Base-by-base conservation (phyloP, 345 rosid genomes). In the Mangifera indica region DNA sequence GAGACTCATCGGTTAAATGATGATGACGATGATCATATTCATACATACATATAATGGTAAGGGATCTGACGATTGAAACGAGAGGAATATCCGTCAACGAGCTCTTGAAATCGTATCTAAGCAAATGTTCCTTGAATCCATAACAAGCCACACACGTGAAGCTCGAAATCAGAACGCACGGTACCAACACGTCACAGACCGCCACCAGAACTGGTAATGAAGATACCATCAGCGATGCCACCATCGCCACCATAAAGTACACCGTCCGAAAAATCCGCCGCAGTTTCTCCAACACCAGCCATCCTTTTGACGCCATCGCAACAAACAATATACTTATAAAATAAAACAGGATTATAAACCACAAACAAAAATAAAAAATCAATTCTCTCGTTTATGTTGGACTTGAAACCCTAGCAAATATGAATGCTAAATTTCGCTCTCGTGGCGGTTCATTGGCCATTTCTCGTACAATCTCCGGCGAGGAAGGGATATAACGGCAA, bases 191-290 rank as follows among this genome's bases (percentile, higher is more conserved):
- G 66, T 93, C 98, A 3, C 84, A 87, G 7, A 88, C 59, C 73
- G 97, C 91, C 69, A 91, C 98, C 70, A 93, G 87, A 57, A 93
- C 76, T 63, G 96, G 97, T 72, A 93, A 77, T 32, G 97, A 93
- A 10, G 96, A 91, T 8, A 83, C 88, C 59, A 93, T 70, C 18
- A 93, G 86, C 56, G 98, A 93, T 21, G 84, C 90, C 74, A 93
- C 81, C 98, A 93, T 91, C 59, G 97, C 96, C 76, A 93, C 89
- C 90, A 93, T 81, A 78, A 93, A 93, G 69, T 89, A 91, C 25
- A 79, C 76, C 62, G 98, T 93, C 80, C 94, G 73, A 7, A 80
- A 71, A 70, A 87, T 84, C 80, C 98, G 83, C 78, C 87, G 82
- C 71, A 58, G 75, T 81, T 90, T 93, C 61, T 93, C 98, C 54